Conservation (phyloP, 2,329 filamentous ascomycete species). For the Talaromyces pinophilus region DNA sequence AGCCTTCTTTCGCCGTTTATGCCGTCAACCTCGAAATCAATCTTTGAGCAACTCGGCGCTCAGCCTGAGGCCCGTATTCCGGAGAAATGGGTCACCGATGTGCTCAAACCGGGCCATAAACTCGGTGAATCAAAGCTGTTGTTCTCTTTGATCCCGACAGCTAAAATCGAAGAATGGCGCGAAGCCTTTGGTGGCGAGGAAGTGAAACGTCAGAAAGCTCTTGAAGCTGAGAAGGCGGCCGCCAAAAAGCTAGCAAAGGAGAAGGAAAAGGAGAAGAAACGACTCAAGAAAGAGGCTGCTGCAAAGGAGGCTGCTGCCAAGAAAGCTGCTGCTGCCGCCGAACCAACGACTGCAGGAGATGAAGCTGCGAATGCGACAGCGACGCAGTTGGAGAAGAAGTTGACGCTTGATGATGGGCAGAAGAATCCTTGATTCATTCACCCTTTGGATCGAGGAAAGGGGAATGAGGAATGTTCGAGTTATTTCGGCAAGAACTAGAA, state of each 20-base stretch:
- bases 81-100: slow-evolving; percentile 63
- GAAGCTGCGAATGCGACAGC: slow-evolving; percentile 20
- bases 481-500: not conserved
- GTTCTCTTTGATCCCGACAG: slow-evolving; percentile 78
- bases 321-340: slow-evolving; percentile 24
- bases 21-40: slow-evolving; percentile 72
- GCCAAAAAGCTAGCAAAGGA: slow-evolving; percentile 45
- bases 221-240: slow-evolving; percentile 57
- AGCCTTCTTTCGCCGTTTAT: slow-evolving; percentile 81
- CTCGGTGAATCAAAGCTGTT: slow-evolving; percentile 79
- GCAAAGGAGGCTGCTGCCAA: slow-evolving; percentile 22
- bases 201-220: slow-evolving; percentile 67
- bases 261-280: slow-evolving; percentile 49
- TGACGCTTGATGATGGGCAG: slow-evolving; percentile 20
- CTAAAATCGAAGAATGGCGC: slow-evolving; percentile 82
- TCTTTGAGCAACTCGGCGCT: slow-evolving; percentile 72
- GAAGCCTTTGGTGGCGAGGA: slow-evolving; percentile 69
- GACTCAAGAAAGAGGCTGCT: slow-evolving; percentile 45
- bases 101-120: slow-evolving; percentile 71
- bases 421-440: slow-evolving; percentile 25
- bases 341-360: not conserved
- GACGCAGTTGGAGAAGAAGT: slow-evolving; percentile 15
- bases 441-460: not conserved
- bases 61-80: slow-evolving; percentile 59
- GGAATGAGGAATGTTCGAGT: not conserved